These are phyloP conservation scores for Flueggea neowawraea DNA, from an alignment of 441 rosid genomes.

Conservation along the genomic window DNA sequence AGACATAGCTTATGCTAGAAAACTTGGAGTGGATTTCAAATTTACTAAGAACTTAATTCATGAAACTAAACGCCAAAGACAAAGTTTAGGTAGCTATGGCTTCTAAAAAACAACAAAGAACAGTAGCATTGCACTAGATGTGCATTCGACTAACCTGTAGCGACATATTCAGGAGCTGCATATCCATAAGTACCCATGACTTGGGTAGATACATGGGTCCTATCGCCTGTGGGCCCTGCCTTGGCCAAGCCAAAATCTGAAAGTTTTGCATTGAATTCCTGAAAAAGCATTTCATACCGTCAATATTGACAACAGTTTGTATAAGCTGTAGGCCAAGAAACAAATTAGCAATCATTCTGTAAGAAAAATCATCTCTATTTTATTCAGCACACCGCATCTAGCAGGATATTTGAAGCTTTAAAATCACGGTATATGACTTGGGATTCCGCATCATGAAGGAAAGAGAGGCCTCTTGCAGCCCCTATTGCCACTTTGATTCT, in stretches of 20 bases:
- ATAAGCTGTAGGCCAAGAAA: background rate
- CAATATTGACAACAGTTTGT: background rate
- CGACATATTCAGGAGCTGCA: conserved; percentile 90
- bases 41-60: too few relatives aligned
- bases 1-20: background rate
- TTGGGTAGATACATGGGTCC: conserved; percentile 83
- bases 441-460: conserved; percentile 73
- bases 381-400: conserved; percentile 63
- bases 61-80: too few relatives aligned
- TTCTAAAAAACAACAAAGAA: conserved; percentile 4
- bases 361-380: background rate
- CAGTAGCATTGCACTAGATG: too few relatives aligned
- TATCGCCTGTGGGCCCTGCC: conserved; percentile 89
- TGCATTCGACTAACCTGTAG: conserved; percentile 53
- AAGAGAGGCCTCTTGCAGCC: conserved; percentile 94
- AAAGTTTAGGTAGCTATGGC: background rate
- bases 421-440: conserved; percentile 90
- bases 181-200: conserved; percentile 93
- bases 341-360: conserved; percentile 1
- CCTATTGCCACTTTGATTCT: conserved; percentile 82
- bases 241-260: conserved; percentile 97
- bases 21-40: too few relatives aligned
- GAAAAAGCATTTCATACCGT: conserved; percentile 14
- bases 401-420: conserved; percentile 81
- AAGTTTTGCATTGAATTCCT: conserved; percentile 92